Evolutionary conservation across 768 basidiomycete genomes (phyloP), one percentile per base, ranked within the genome.

Genomic region (Rhizopogon salebrosus): DNA sequence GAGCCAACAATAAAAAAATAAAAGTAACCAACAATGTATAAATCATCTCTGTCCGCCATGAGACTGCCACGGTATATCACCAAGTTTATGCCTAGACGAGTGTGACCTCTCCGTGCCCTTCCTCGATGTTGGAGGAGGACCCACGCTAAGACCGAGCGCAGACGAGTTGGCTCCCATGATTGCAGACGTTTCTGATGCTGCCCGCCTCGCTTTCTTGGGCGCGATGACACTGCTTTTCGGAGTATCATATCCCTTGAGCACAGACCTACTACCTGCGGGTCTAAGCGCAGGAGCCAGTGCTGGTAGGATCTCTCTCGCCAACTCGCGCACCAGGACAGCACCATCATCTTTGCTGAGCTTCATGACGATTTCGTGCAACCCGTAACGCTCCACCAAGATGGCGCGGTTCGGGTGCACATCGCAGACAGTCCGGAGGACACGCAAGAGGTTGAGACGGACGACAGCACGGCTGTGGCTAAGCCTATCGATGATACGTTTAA

Each of bases 321-420:
- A 70, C 66, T 98, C 91, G 53, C 90, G 78, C 16, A 97, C 93
- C 26, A 99, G 78, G 16, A 98, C 87, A 0, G 95, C 94, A 11
- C 84, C 89, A 65, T 99, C 97, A 46, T 86, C 84, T 57, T 83
- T 79, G 63, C 89, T 91, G 45, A 98, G 72, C 55, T 80, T 79
- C 58, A 85, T 81, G 52, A 99, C 91, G 3, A 93, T 83, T 31
- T 85, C 87, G 52, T 88, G 75, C 48, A 95, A 70, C 0, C 89
- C 89, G 63, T 89, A 95, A 42, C 82, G 77, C 64, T 90, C 87
- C 23, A 95, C 90, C 45, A 95, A 73, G 61, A 84, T 80, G 2
- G 84, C 83, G 8, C 87, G 79, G 61, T 94, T 93, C 2, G 92
- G 92, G 59, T 95, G 90, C 7, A 85, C 84, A 57, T 99, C 95